A percentile compares a stretch with the other conserved stretches of the same genome.
phyloP scores from a whole-genome alignment of 1,284 basidiomycete genomes.

The Malassezia caprae region DNA sequence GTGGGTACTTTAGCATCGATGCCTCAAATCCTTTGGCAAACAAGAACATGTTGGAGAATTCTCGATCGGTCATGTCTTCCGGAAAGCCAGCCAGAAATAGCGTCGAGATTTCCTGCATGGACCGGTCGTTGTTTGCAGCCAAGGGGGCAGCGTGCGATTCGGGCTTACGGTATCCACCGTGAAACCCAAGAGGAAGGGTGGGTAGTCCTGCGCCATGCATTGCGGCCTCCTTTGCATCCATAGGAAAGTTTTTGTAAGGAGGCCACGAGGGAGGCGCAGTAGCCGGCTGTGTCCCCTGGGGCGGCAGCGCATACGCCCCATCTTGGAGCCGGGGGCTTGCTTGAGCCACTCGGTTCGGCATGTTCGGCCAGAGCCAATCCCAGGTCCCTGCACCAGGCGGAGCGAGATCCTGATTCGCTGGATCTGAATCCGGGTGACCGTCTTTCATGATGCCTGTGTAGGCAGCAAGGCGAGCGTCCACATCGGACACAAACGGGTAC shows the following conservation, averaged over 20 bases:
- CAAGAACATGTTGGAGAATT: conserved; percentile 98
- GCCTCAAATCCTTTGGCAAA: conserved; percentile 93
- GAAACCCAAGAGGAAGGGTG: background rate
- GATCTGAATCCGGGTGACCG: background rate
- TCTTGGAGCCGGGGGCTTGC: background rate
- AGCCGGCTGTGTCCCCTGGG: background rate
- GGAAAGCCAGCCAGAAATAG: conserved; percentile 98
- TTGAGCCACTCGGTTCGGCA: background rate
- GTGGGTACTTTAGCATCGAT: conserved; percentile 69
- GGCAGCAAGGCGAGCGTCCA: background rate
- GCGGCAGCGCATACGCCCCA: background rate
- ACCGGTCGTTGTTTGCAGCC: background rate
- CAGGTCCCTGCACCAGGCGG: background rate
- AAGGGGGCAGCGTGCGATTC: background rate
- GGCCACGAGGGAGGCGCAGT: background rate
- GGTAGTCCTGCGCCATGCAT: background rate
- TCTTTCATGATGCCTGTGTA: background rate
- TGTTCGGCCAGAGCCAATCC: background rate
- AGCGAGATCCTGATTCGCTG: background rate
- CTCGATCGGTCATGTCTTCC: conserved; percentile 96
- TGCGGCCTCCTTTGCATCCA: background rate
- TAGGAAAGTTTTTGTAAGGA: background rate
- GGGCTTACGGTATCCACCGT: background rate
- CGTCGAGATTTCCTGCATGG: conserved; percentile 77
- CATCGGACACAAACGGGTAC: background rate